Evolutionary conservation across 441 rosid species (phyloP).

Genomic region (Sinapis alba): DNA sequence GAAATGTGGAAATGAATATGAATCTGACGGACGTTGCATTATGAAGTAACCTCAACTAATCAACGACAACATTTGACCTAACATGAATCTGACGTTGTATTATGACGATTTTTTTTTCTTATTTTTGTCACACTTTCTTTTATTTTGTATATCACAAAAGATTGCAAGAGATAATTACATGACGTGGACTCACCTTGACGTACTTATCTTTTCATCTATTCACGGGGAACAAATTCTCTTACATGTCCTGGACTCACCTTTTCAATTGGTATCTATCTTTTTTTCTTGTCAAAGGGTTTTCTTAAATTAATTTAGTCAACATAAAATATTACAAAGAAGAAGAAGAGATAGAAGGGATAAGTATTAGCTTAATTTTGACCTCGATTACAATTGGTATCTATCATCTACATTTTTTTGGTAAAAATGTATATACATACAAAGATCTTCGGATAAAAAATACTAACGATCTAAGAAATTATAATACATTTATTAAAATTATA

Average conservation of each 20-base stretch:
- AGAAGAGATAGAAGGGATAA: too few relatives aligned
- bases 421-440: too few relatives aligned
- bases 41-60: conserved; percentile 9
- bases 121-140: neutral
- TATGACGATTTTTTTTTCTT: neutral
- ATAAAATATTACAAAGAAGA: too few relatives aligned
- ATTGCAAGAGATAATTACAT: conserved; percentile 12
- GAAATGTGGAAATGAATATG: conserved; percentile 19
- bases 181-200: conserved; percentile 6
- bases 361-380: too few relatives aligned
- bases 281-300: too few relatives aligned
- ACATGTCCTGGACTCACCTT: conserved; percentile 11
- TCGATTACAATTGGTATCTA: too few relatives aligned
- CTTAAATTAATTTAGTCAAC: too few relatives aligned
- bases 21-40: conserved; percentile 24
- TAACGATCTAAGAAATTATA: too few relatives aligned
- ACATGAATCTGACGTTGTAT: conserved; percentile 14
- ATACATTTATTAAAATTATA: too few relatives aligned
- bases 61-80: conserved; percentile 35
- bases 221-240: too few relatives aligned
- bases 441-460: too few relatives aligned
- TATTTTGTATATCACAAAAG: neutral
- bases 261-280: neutral
- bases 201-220: neutral
- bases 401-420: too few relatives aligned